phyloP scores from a whole-genome alignment of 2,329 filamentous ascomycete genomes.

The Clathrospora elynae region DNA sequence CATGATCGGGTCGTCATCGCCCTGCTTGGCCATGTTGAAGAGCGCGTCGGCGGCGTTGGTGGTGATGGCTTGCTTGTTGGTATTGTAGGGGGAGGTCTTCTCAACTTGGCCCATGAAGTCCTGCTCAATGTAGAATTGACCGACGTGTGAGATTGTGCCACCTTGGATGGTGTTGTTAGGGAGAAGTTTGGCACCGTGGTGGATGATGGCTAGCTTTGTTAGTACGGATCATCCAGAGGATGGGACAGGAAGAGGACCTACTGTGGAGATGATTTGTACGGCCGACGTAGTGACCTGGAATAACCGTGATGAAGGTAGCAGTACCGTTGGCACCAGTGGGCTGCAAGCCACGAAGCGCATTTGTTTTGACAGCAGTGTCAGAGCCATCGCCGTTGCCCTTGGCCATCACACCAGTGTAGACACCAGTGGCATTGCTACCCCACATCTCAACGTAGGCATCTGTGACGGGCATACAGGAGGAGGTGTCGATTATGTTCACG shows the following conservation, averaged over 20 bases:
- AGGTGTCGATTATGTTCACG: slow-evolving; percentile 60
- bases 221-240: background rate
- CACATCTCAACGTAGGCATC: slow-evolving; percentile 60
- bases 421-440: slow-evolving; percentile 46
- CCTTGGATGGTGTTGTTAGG: slow-evolving; percentile 59
- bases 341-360: slow-evolving; percentile 57
- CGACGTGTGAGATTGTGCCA: slow-evolving; percentile 62
- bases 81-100: slow-evolving; percentile 52
- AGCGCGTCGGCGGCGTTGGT: slow-evolving; percentile 59
- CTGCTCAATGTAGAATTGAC: slow-evolving; percentile 69
- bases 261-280: slow-evolving; percentile 43
- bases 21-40: slow-evolving; percentile 54
- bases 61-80: slow-evolving; percentile 52
- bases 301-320: slow-evolving; percentile 55
- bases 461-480: slow-evolving; percentile 58
- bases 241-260: slow-evolving; percentile 14
- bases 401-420: slow-evolving; percentile 56
- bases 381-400: slow-evolving; percentile 41
- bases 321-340: slow-evolving; percentile 55
- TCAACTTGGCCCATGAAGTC: slow-evolving; percentile 60
- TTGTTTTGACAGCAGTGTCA: slow-evolving; percentile 33
- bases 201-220: slow-evolving; percentile 38
- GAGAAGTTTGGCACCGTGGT: slow-evolving; percentile 48
- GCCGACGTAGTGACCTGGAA: slow-evolving; percentile 51
- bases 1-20: slow-evolving; percentile 60